These are phyloP conservation scores for Annulohypoxylon bovei DNA, from an alignment of 495 filamentous ascomycete genomes.

Conservation along the genomic window DNA sequence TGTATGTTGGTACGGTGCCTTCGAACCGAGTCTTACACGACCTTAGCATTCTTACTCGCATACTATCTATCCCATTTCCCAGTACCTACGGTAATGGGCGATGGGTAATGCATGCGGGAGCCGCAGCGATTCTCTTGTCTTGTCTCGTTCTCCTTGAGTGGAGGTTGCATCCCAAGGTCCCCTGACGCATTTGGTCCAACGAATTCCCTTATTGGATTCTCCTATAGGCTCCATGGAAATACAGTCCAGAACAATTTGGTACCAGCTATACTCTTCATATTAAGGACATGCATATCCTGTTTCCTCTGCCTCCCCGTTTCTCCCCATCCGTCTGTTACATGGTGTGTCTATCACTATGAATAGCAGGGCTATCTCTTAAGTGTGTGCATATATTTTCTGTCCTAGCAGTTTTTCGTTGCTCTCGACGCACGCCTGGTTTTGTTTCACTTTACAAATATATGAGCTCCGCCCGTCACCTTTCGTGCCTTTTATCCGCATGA, in stretches of 20 bases:
- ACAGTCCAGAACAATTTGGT: constrained; percentile 20
- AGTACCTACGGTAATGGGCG: background rate
- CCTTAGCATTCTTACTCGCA: background rate
- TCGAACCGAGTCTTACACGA: constrained; percentile 4
- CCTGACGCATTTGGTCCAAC: constrained; percentile 25
- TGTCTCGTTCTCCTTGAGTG: constrained; percentile 26
- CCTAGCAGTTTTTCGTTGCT: constrained; percentile 21
- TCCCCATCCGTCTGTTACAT: constrained; percentile 29
- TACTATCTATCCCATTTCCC: constrained; percentile 5
- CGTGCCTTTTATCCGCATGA: constrained; percentile 15
- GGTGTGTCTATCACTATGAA: constrained; percentile 35
- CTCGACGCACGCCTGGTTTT: constrained; percentile 9
- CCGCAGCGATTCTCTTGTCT: background rate
- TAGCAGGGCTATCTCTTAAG: constrained; percentile 29
- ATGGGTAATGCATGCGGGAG: constrained; percentile 16
- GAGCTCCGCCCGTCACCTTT: constrained; percentile 19
- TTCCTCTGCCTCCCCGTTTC: constrained; percentile 35
- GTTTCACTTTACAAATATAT: constrained; percentile 28
- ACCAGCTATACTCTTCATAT: constrained; percentile 37
- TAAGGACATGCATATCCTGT: constrained; percentile 42
- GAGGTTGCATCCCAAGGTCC: constrained; percentile 38
- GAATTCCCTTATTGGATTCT: constrained; percentile 30
- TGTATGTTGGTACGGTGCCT: background rate
- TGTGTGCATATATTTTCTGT: constrained; percentile 40
- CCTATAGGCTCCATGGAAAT: constrained; percentile 10